Percentiles rank a stretch among this genome's conserved stretches.
Conservation (phyloP, 2,329 filamentous ascomycete species). For the Alternaria solani region DNA sequence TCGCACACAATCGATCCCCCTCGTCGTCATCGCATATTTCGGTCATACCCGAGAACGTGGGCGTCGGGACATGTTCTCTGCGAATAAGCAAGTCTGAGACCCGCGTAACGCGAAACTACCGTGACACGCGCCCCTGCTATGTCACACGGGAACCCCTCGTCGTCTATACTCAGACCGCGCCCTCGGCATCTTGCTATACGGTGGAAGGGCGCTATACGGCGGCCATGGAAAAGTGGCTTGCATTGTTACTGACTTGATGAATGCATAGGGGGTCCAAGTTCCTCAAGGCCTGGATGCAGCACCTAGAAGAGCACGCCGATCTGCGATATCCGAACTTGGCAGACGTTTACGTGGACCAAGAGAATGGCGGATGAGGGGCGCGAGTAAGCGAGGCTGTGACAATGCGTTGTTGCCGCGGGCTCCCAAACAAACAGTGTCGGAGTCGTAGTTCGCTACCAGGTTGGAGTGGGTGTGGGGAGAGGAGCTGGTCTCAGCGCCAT, state of each 20-base stretch:
- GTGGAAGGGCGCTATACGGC: conserved; percentile 3
- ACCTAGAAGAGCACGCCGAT: conserved; percentile 88
- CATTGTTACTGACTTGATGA: conserved; percentile 24
- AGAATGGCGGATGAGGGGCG: conserved; percentile 26
- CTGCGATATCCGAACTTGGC: conserved; percentile 81
- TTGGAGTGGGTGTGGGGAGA: conserved; percentile 7
- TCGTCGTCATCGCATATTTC: neutral
- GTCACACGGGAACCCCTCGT: conserved; percentile 11
- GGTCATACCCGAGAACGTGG: conserved; percentile 20
- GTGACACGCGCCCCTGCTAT: conserved; percentile 22
- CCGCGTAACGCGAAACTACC: conserved; percentile 24
- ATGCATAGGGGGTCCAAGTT: conserved; percentile 77
- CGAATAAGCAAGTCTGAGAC: conserved; percentile 11
- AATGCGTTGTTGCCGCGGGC: conserved; percentile 10
- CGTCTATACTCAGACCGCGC: neutral
- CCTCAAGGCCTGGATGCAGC: conserved; percentile 89
- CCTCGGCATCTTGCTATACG: neutral
- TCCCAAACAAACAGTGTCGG: conserved; percentile 14
- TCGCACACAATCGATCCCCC: conserved; percentile 7
- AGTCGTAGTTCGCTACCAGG: conserved; percentile 8
- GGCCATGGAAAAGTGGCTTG: conserved; percentile 16
- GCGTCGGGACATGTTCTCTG: conserved; percentile 15
- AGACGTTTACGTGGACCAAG: conserved; percentile 52
- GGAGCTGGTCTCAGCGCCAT: conserved; percentile 8
- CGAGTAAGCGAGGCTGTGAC: conserved; percentile 10